Percentiles rank a stretch among this genome's conserved stretches.
phyloP scores from a whole-genome alignment of 139 green algal genomes.

The Tetraselmis chui region DNA sequence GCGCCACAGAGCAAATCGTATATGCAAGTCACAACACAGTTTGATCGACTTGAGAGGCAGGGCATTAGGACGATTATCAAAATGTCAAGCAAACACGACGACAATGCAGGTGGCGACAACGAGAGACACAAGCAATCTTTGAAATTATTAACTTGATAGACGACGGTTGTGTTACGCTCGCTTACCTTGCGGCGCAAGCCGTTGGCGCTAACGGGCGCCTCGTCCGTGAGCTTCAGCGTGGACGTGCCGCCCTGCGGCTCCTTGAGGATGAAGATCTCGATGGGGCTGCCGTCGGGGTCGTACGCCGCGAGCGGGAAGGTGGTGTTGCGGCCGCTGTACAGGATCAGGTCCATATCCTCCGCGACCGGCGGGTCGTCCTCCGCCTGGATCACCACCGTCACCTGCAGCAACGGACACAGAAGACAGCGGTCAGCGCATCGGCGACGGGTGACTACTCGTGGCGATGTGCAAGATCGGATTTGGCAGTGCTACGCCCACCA shows the following conservation, averaged over 20 bases:
- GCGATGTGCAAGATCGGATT: too few species aligned
- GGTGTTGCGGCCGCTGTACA: not conserved
- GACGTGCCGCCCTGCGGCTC: not conserved
- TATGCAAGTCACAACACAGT: too few species aligned
- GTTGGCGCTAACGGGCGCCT: not conserved
- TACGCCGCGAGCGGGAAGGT: not conserved
- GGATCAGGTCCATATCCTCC: not conserved
- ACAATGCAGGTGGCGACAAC: too few species aligned
- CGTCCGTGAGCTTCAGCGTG: not conserved
- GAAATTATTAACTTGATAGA: too few species aligned
- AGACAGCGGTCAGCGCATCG: not conserved
- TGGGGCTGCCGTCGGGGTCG: not conserved
- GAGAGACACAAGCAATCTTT: too few species aligned
- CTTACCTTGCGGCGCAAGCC: not conserved
- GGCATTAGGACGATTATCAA: too few species aligned
- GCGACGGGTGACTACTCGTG: not conserved
- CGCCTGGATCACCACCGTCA: not conserved
- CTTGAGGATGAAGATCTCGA: not conserved
- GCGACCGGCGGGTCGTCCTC: not conserved
- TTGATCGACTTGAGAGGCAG: too few species aligned
- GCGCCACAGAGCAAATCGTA: too few species aligned
- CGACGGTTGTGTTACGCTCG: too few species aligned
- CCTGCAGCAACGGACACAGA: not conserved
- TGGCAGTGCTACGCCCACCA: too few species aligned
- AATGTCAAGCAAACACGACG: too few species aligned